Base-by-base conservation (phyloP, 192 early-diverging fungal species). In the Backusella mclennaniae region DNA sequence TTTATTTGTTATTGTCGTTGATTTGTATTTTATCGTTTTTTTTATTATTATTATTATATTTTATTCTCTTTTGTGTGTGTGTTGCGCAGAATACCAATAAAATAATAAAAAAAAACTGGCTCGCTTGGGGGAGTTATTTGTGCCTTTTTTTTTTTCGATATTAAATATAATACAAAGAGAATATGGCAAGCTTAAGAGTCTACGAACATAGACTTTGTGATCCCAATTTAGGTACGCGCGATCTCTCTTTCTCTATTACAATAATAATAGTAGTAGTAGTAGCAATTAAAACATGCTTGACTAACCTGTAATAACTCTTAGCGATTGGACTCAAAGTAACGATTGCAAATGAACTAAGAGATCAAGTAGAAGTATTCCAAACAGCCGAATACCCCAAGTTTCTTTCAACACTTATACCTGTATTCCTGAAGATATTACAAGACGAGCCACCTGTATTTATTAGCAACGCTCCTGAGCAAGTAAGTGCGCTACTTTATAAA, bases 291-390 rank as follows among this genome's bases (percentile, higher is more conserved):
- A 17, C 49, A 7, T 53, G 38, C 38, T 11, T 11, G 2, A 39
- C 17, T 53, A 19, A 19, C 15, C 14, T 44, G 42, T 44, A 4
- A 33, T 33, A 33, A 33, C 33, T 19, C 14, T 17, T 80, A 90
- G 93, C 88, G 66, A 68, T 83, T 29, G 85, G 86, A 74, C 87
- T 94, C 41, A 97, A 96, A 81, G 82, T 92, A 49, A 91, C 90
- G 26, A 95, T 96, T 77, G 93, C 92, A 3, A 90, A 84, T 59
- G 96, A 97, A 78, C 85, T 99, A 7, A 84, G 94, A 78, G 96
- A 99, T 79, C 94, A 94, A 35, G 92, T 98, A 1, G 97, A 99
- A 79, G 86, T 93, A 33, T 92, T 95, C 69, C 97, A 98, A 83
- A 87, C 92, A 4, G 85, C 89, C 38, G 96, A 99, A 76, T 94